A percentile compares a stretch with the other conserved stretches of the same genome.
These are phyloP conservation scores for Talaromyces pinophilus DNA, from an alignment of 2,329 filamentous ascomycete species.

Conservation along the genomic window DNA sequence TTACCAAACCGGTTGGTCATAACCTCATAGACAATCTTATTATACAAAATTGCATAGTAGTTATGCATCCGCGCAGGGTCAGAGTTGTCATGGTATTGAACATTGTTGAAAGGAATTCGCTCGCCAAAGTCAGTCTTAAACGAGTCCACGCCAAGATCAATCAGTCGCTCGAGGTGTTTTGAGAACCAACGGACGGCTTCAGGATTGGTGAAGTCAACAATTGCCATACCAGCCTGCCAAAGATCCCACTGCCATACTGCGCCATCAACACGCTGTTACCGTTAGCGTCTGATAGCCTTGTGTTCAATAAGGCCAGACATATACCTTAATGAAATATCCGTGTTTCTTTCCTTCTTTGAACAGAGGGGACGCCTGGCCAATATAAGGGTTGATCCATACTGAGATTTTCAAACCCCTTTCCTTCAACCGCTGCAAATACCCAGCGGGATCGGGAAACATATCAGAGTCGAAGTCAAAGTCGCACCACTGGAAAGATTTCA, in stretches of 20 bases:
- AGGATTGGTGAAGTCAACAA: slow-evolving; percentile 74
- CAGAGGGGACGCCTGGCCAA: slow-evolving; percentile 67
- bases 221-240: slow-evolving; percentile 75
- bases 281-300: background rate
- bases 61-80: slow-evolving; percentile 73
- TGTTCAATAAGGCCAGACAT: background rate
- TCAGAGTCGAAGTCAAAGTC: slow-evolving; percentile 71
- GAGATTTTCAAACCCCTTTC: slow-evolving; percentile 66
- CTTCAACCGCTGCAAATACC: slow-evolving; percentile 65
- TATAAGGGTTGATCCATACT: slow-evolving; percentile 76
- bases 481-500: slow-evolving; percentile 73
- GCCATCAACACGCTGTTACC: slow-evolving; percentile 58
- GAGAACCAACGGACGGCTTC: slow-evolving; percentile 66
- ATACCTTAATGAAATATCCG: slow-evolving; percentile 65
- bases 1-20: slow-evolving; percentile 57
- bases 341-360: slow-evolving; percentile 64
- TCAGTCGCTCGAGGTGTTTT: slow-evolving; percentile 61
- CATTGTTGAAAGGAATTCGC: slow-evolving; percentile 65
- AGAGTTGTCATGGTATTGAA: slow-evolving; percentile 63
- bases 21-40: slow-evolving; percentile 67
- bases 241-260: slow-evolving; percentile 75
- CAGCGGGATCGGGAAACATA: slow-evolving; percentile 67
- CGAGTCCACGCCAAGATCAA: slow-evolving; percentile 68
- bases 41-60: slow-evolving; percentile 72
- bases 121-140: slow-evolving; percentile 79